Conservation (phyloP, 768 basidiomycete species). For the Mycena olivaceomarginata region DNA sequence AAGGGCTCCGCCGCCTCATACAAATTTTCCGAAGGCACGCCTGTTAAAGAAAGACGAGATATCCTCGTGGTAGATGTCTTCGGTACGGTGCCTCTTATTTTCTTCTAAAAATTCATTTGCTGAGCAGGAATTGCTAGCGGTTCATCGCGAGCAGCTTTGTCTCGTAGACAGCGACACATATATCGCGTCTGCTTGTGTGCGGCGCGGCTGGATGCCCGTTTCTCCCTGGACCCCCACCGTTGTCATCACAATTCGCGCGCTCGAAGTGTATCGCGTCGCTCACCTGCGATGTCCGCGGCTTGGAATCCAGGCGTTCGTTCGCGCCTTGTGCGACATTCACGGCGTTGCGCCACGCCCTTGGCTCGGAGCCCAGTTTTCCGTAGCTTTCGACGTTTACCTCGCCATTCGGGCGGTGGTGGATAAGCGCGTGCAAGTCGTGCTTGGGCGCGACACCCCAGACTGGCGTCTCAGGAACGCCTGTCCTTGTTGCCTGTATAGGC, state of each 20-base stretch:
- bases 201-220: not conserved
- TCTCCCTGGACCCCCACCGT: not conserved
- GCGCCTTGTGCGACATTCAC: slow-evolving; percentile 45
- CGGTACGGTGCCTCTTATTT: not conserved
- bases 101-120: not conserved
- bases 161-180: not conserved
- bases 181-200: not conserved
- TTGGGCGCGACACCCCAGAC: no score
- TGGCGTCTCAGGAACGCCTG: no score
- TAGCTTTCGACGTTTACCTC: no score
- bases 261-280: not conserved
- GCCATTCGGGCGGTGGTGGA: no score
- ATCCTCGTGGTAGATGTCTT: not conserved
- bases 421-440: no score
- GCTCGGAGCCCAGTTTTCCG: slow-evolving; percentile 45
- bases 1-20: not conserved
- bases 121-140: not conserved
- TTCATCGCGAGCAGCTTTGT: not conserved
- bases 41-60: not conserved
- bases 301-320: slow-evolving; percentile 46
- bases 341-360: slow-evolving; percentile 12
- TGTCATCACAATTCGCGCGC: not conserved
- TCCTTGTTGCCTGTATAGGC: no score
- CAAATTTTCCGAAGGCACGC: not conserved
- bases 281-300: slow-evolving; percentile 42